Evolutionary conservation across 139 green algal genomes (phyloP).

Genomic region (Mychonastes homosphaera): DNA sequence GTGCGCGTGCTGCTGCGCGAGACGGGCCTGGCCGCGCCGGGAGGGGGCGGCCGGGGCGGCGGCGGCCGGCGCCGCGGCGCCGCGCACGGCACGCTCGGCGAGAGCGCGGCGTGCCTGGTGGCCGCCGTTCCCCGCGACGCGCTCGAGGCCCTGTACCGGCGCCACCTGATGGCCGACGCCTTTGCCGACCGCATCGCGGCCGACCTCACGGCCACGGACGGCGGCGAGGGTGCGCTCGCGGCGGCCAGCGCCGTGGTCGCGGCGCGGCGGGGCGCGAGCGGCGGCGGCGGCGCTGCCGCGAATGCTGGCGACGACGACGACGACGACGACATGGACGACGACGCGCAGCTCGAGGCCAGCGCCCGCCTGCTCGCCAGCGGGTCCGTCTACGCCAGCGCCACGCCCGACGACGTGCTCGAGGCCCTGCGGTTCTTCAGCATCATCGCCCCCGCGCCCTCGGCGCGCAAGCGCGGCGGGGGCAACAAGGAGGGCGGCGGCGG

Average conservation of each 20-base stretch:
- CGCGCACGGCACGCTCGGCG: neutral
- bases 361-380: neutral
- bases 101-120: slow-evolving; percentile 4
- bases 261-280: neutral
- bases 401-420: neutral
- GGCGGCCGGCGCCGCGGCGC: neutral
- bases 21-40: neutral
- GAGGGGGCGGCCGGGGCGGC: neutral
- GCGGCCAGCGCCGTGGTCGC: neutral
- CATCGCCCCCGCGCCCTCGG: neutral
- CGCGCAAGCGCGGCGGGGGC: neutral
- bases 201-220: slow-evolving; percentile 14
- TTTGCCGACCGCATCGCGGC: no score
- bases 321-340: no score
- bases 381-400: neutral
- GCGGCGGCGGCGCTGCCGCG: neutral
- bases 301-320: no score
- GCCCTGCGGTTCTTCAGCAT: slow-evolving; percentile 1
- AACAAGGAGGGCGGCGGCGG: slow-evolving; percentile 3
- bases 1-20: slow-evolving; percentile 1
- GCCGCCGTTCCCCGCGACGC: neutral
- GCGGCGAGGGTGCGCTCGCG: neutral
- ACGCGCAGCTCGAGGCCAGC: neutral
- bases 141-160: slow-evolving; percentile 15
- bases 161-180: slow-evolving; percentile 9